A percentile compares a stretch with the other conserved stretches of the same genome.
phyloP scores from a whole-genome alignment of 208 protist species.

The Leptomonas pyrrhocoris region DNA sequence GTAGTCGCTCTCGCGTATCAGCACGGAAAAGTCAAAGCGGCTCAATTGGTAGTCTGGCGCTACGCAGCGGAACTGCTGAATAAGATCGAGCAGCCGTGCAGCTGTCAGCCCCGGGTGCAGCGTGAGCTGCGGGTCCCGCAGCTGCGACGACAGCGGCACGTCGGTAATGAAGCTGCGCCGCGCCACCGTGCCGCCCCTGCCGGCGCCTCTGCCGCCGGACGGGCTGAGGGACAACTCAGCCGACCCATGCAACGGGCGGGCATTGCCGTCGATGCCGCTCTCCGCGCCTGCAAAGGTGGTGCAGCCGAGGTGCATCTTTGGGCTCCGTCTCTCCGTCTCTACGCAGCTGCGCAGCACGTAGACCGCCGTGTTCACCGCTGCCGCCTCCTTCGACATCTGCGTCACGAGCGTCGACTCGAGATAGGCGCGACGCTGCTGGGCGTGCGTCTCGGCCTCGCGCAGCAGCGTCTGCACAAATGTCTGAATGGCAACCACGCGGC shows the following conservation, averaged over 20 bases:
- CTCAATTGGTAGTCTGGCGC: conserved; percentile 77
- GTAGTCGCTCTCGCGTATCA: conserved; percentile 68
- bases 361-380: conserved; percentile 85
- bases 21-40: conserved; percentile 63
- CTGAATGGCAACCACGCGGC: conserved; percentile 22
- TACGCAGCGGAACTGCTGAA: conserved; percentile 61
- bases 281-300: conserved; percentile 69
- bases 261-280: background rate
- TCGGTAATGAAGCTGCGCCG: conserved; percentile 68
- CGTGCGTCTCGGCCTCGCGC: conserved; percentile 33
- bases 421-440: conserved; percentile 22
- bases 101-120: conserved; percentile 71
- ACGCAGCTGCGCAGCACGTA: conserved; percentile 76
- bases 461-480: conserved; percentile 24
- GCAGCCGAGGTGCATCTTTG: conserved; percentile 81
- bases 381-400: conserved; percentile 53
- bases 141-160: conserved; percentile 53
- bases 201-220: background rate
- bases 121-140: conserved; percentile 23
- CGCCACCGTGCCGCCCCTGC: conserved; percentile 15
- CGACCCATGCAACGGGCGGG: background rate
- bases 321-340: conserved; percentile 63
- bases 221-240: background rate
- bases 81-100: conserved; percentile 58
- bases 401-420: conserved; percentile 38